Conservation (phyloP, 2,329 filamentous ascomycete species). For the Mariannaea sp. region DNA sequence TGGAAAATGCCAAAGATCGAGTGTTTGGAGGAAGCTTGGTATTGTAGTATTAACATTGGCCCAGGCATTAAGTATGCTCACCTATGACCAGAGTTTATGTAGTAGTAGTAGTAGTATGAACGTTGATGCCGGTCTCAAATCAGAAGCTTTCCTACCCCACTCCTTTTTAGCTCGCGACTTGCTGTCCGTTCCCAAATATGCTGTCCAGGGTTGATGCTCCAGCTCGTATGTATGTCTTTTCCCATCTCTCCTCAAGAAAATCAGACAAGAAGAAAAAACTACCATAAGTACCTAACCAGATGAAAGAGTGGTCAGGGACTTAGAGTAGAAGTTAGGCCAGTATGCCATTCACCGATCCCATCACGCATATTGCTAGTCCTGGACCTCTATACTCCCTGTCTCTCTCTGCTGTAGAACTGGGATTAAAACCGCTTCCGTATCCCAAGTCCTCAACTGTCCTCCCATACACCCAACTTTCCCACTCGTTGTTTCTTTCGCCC, state of each 20-base stretch:
- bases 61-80: neutral
- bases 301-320: constrained; percentile 25
- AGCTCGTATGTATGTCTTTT: constrained; percentile 19
- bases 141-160: constrained; percentile 6
- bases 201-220: constrained; percentile 19
- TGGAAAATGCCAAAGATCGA: neutral
- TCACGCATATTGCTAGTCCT: constrained; percentile 15
- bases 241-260: constrained; percentile 10
- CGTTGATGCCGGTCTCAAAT: constrained; percentile 12
- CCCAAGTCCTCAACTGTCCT: too few species aligned
- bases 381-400: too few species aligned
- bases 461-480: constrained; percentile 2
- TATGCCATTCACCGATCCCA: constrained; percentile 15
- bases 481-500: constrained; percentile 2
- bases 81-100: constrained; percentile 18
- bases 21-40: constrained; percentile 19
- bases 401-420: too few species aligned
- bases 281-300: constrained; percentile 26
- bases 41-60: constrained; percentile 26
- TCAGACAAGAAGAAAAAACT: constrained; percentile 26
- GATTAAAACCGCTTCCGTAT: too few species aligned
- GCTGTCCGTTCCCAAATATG: constrained; percentile 19
- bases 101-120: constrained; percentile 21
- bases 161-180: constrained; percentile 8
- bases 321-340: constrained; percentile 33